These are phyloP conservation scores for Tricholoma terreum DNA, from an alignment of 768 basidiomycete species.

Conservation along the genomic window DNA sequence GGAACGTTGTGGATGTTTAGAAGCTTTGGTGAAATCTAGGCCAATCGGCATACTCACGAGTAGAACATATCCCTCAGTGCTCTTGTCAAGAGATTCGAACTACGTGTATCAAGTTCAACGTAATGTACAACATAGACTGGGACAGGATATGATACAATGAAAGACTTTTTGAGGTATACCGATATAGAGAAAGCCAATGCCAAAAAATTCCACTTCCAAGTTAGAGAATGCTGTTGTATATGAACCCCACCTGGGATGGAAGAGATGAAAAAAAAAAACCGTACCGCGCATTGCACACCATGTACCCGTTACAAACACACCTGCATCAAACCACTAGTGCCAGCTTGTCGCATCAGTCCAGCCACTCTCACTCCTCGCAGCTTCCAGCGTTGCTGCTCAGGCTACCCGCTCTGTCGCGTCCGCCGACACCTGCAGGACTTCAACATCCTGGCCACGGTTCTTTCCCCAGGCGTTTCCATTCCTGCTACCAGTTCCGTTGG, in stretches of 20 bases:
- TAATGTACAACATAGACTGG: too few relatives aligned
- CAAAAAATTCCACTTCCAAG: too few relatives aligned
- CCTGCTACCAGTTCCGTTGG: not conserved
- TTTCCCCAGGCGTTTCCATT: not conserved
- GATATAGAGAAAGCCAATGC: too few relatives aligned
- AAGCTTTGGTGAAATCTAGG: too few relatives aligned
- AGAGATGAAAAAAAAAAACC: too few relatives aligned
- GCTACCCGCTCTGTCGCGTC: not conserved
- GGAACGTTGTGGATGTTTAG: conserved; percentile 5
- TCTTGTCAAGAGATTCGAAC: too few relatives aligned
- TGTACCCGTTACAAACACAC: not conserved
- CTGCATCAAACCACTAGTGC: not conserved
- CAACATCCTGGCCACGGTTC: not conserved
- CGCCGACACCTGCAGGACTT: not conserved
- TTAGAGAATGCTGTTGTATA: too few relatives aligned
- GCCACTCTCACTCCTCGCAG: not conserved
- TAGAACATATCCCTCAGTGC: too few relatives aligned
- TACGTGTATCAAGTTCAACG: too few relatives aligned
- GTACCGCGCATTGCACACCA: not conserved
- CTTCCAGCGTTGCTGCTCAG: not conserved
- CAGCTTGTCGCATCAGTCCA: not conserved
- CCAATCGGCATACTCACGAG: too few relatives aligned
- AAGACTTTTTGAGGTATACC: too few relatives aligned
- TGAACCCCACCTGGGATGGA: not conserved
- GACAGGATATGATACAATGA: too few relatives aligned